A percentile compares a stretch with the other conserved stretches of the same genome.
These are phyloP conservation scores for Phyllostachys edulis DNA, from an alignment of 176 grass and related monocot genomes.

Conservation along the genomic window DNA sequence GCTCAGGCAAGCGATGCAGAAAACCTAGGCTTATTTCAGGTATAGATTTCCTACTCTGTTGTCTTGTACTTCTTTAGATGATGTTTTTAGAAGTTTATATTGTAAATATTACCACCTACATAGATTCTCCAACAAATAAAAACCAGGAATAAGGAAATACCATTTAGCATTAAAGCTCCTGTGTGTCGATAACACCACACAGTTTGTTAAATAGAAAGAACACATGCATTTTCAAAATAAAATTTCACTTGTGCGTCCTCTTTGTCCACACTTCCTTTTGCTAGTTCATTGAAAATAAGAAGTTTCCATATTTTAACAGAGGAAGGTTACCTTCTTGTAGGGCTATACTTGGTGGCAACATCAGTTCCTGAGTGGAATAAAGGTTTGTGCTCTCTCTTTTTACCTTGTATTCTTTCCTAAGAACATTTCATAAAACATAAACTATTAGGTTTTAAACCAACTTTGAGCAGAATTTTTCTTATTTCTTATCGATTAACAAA, in stretches of 20 bases:
- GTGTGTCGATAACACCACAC: neutral
- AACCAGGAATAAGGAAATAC: neutral
- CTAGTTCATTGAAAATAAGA: conserved; percentile 43
- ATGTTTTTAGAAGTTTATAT: conserved; percentile 1
- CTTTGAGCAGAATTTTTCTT: conserved; percentile 12
- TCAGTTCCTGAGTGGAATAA: conserved; percentile 84
- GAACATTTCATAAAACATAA: neutral
- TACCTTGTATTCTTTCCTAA: conserved; percentile 27
- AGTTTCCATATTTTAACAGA: conserved; percentile 52
- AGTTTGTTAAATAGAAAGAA: neutral
- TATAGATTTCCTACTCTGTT: conserved; percentile 31
- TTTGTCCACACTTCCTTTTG: conserved; percentile 7
- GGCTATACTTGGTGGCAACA: conserved; percentile 84
- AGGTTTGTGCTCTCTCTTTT: conserved; percentile 49
- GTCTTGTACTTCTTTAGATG: neutral
- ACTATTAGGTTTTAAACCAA: neutral
- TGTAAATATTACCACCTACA: neutral
- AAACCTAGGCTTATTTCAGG: conserved; percentile 62
- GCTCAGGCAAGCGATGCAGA: conserved; percentile 39
- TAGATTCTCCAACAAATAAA: neutral
- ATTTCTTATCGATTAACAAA: conserved; percentile 29
- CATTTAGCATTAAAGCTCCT: neutral
- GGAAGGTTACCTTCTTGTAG: conserved; percentile 56
- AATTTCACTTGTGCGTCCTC: neutral
- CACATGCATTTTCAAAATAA: neutral